Conservation (phyloP, 495 filamentous ascomycete genomes). For the Daldinia grandis region DNA sequence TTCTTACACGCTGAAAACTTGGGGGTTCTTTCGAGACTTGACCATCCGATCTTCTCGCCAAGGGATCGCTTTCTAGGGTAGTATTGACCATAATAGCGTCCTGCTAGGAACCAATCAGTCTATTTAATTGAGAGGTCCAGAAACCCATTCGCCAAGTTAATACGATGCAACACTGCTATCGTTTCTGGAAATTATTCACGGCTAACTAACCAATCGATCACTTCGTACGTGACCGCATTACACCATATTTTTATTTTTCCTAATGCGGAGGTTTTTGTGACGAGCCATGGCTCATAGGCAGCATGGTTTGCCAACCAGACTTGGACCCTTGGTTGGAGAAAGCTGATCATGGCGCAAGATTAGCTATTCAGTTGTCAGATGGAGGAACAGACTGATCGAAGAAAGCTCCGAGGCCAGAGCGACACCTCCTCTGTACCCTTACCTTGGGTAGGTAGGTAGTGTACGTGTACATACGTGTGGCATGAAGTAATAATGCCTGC, state of each 20-base stretch:
- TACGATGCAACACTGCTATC: slow-evolving; percentile 34
- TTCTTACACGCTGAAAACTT: slow-evolving; percentile 18
- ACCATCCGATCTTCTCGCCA: slow-evolving; percentile 43
- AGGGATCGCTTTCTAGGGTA: slow-evolving; percentile 44
- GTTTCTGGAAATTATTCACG: slow-evolving; percentile 38
- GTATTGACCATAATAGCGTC: slow-evolving; percentile 27
- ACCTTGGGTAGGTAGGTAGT: too few relatives aligned
- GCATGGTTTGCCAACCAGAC: slow-evolving; percentile 7
- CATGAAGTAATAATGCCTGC: neutral
- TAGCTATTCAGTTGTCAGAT: slow-evolving; percentile 29
- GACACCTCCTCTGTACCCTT: slow-evolving; percentile 12
- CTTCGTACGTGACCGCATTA: slow-evolving; percentile 3
- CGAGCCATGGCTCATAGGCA: slow-evolving; percentile 16
- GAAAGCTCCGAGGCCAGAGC: slow-evolving; percentile 30
- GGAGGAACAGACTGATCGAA: slow-evolving; percentile 34
- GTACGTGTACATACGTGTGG: neutral
- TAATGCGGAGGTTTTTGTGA: slow-evolving; percentile 38
- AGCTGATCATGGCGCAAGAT: slow-evolving; percentile 40
- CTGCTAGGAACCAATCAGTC: slow-evolving; percentile 28
- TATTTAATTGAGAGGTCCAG: slow-evolving; percentile 37
- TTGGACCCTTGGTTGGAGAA: slow-evolving; percentile 21
- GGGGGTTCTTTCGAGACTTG: slow-evolving; percentile 11
- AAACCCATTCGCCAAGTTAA: slow-evolving; percentile 30
- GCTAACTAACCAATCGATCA: slow-evolving; percentile 31
- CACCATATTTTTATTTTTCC: slow-evolving; percentile 33